Base-by-base conservation (phyloP, 495 filamentous ascomycete species). In the Trichoderma orchidacearum region DNA sequence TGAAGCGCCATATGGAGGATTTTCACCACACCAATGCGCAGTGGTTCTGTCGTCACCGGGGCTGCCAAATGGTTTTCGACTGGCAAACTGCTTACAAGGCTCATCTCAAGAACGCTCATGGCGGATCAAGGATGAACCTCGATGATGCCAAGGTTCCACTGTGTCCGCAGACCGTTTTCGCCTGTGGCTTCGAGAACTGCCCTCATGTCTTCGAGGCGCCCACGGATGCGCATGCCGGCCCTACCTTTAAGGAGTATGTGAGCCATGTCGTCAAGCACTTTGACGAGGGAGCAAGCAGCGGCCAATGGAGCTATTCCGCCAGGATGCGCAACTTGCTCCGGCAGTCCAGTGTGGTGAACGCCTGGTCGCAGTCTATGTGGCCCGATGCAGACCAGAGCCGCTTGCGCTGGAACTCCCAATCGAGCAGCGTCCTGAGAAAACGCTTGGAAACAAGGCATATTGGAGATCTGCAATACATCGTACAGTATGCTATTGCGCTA, bases 121-220 rank as follows among this genome's bases (percentile, higher is more conserved):
- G 60, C 30, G 56, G 56, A 5, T 57, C 56, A 45, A 18, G 56
- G 30, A 58, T 36, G 35, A 57, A 18, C 52, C 57, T 41, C 32
- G 45, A 31, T 54, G 51, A 21, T 34, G 57, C 56, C 54, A 56
- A 45, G 35, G 52, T 59, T 18, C 55, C 55, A 15, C 53, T 63
- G 6, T 62, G 58, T 27, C 59, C 60, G 15, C 62, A 64, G 36
- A 51, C 61, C 3, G 64, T 67, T 5, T 65, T 67, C 29, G 62
- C 60, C 15, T 67, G 64, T 52, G 64, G 64, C 30, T 64, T 64
- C 45, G 57, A 56, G 34, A 57, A 61, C 54, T 64, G 64, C 51
- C 48, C 50, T n/a, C 53, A 60, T 3, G 58, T 67, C 1, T 61
- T 63, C 17, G 64, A 65, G 53, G 60, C 64, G 11, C 23, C 60